A percentile compares a stretch with the other conserved stretches of the same genome.
phyloP scores from a whole-genome alignment of 2,329 filamentous ascomycete genomes.

The Sclerotinia subarctica region DNA sequence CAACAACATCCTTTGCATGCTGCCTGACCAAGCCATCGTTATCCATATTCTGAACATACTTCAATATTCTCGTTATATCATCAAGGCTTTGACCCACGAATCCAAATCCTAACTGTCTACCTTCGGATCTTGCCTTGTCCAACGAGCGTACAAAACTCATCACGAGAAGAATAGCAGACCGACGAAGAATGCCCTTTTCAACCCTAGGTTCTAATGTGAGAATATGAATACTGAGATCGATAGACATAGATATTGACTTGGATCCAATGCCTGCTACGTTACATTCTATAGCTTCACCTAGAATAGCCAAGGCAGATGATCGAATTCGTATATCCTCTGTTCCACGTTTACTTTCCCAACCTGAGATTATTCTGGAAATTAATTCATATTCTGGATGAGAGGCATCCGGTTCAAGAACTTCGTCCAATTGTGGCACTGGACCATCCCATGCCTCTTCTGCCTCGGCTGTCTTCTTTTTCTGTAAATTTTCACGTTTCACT shows the following conservation, averaged over 20 bases:
- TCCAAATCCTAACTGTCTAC: conserved; percentile 50
- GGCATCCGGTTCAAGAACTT: conserved; percentile 35
- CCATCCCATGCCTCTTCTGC: conserved; percentile 55
- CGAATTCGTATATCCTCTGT: conserved; percentile 69
- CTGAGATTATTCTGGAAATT: conserved; percentile 57
- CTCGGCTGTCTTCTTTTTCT: conserved; percentile 49
- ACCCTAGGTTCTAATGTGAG: conserved; percentile 59
- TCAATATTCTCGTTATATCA: conserved; percentile 60
- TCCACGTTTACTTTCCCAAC: conserved; percentile 64
- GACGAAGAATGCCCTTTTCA: conserved; percentile 62
- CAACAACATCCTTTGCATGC: conserved; percentile 64
- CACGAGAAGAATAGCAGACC: conserved; percentile 63
- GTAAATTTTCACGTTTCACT: conserved; percentile 48
- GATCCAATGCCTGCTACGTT: conserved; percentile 56
- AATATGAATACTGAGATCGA: conserved; percentile 62
- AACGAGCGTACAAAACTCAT: conserved; percentile 60
- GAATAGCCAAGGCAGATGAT: conserved; percentile 64
- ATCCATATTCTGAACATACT: conserved; percentile 64
- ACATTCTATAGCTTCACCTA: conserved; percentile 58
- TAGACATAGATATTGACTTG: conserved; percentile 50
- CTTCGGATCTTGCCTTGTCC: conserved; percentile 49
- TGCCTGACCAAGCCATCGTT: conserved; percentile 65
- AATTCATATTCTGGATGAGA: conserved; percentile 44
- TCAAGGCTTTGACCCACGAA: conserved; percentile 53
- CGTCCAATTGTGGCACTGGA: conserved; percentile 48